Evolutionary conservation across 257 asterid species (phyloP), one percentile per base, ranked within the genome.

Genomic region (Nicotiana noctiflora): DNA sequence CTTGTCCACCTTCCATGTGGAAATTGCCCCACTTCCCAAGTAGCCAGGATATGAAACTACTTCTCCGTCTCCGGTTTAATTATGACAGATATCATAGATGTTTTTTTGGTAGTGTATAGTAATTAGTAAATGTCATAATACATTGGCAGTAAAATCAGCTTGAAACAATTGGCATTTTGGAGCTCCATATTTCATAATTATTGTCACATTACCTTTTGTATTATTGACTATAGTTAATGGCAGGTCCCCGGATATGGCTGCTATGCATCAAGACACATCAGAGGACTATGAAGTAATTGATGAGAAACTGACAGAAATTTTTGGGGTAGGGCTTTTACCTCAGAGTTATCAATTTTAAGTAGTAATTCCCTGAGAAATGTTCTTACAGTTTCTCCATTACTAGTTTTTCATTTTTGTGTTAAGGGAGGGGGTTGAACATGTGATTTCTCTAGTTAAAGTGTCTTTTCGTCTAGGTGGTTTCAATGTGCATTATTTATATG

Each of bases 211-310:
- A 74, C 49, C 17, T 0, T 46, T 46, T 74, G 14, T 74, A 49
- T 23, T 49, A 49, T 74, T 74, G 70, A 60, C 59, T 78, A 60
- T 17, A 5, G 18, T 53, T 46, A 31, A 15, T 56, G 67, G 8
- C 87, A 92, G 96, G 85, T 86, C 97, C 65, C 93, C 93, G 0
- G 98, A 92, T 83, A 86, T 92, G 96, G 97, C 98, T 65, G 95
- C 91, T n/a, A 91, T 92, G 94, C 98, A 93, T 86, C 98, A 93
- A 86, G 98, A 92, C 88, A 86, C 91, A 8, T 89, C 97, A 23
- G 93, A 91, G 88, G 89, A 91, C 60, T 92, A 92, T 79, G 88
- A 90, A 55, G 86, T 91, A 15, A 92, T 93, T 23, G 87, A 86
- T 65, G 93, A 91, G 80, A 94, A 91, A 83, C 92, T 92, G 5